Conservation (phyloP, 2,329 filamentous ascomycete genomes). For the Albifimbria verrucaria region DNA sequence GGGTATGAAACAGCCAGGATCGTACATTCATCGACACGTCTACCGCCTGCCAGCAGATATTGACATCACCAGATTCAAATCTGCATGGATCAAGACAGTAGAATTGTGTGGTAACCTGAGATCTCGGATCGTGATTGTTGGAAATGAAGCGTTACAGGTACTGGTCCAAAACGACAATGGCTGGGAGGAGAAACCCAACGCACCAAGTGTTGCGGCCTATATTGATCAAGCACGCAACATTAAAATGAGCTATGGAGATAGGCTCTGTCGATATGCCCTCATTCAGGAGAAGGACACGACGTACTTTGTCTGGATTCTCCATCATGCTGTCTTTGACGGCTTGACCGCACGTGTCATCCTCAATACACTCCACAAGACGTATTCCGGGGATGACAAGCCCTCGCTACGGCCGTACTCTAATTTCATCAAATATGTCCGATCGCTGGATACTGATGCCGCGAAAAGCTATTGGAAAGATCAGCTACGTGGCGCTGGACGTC, state of each 20-base stretch:
- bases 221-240: not conserved
- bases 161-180: not conserved
- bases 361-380: conserved; percentile 7
- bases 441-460: not conserved
- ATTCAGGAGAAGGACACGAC: not conserved
- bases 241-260: not conserved
- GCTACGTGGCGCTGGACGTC: not conserved
- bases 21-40: not conserved
- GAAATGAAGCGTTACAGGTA: not conserved
- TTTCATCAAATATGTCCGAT: not conserved
- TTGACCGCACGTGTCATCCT: conserved; percentile 42
- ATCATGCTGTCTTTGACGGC: conserved; percentile 48
- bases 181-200: not conserved
- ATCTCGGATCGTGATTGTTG: not conserved
- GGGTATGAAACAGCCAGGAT: not conserved
- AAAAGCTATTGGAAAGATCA: not conserved
- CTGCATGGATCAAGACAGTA: not conserved
- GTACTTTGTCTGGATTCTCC: conserved; percentile 14
- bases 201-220: not conserved
- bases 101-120: not conserved
- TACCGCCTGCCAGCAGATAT: not conserved
- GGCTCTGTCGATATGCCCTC: not conserved
- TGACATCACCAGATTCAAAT: not conserved
- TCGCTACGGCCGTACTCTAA: not conserved
- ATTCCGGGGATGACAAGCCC: conserved; percentile 2